Evolutionary conservation across 768 basidiomycete genomes (phyloP).

Genomic region (Mycena polygramma): DNA sequence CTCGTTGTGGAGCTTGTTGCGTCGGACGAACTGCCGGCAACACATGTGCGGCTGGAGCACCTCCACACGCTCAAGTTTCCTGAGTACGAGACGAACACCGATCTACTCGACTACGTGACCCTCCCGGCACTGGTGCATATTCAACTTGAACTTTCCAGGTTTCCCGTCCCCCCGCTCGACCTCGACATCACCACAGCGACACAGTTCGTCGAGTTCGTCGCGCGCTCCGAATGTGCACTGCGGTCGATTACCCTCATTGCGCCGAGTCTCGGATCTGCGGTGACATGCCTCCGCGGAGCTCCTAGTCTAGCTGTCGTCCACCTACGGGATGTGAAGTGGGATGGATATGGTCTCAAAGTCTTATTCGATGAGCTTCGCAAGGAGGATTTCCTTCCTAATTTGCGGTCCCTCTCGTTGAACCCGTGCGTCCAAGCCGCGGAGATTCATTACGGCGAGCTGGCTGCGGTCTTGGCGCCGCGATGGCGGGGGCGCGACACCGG

Average conservation of each 20-base stretch:
- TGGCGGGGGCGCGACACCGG: background rate
- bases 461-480: background rate
- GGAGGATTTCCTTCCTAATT: background rate
- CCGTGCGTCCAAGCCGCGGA: background rate
- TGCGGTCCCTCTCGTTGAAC: slow-evolving; percentile 3
- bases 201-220: background rate
- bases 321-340: background rate
- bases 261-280: background rate
- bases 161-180: too few relatives aligned
- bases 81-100: background rate
- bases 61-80: background rate
- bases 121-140: slow-evolving; percentile 1
- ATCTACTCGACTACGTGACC: background rate
- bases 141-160: too few relatives aligned
- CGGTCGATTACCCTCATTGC: background rate
- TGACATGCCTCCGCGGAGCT: background rate
- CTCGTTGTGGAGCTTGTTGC: background rate
- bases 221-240: background rate
- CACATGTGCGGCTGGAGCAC: background rate
- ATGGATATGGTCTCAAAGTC: too few relatives aligned
- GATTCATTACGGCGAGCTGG: slow-evolving; percentile 4
- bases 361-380: background rate
- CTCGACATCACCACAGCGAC: too few relatives aligned
- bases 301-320: background rate
- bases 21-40: background rate